Percentiles rank a stretch among this genome's conserved stretches.
Conservation (phyloP, 2,329 filamentous ascomycete genomes). For the Fusarium pseudonygamai region DNA sequence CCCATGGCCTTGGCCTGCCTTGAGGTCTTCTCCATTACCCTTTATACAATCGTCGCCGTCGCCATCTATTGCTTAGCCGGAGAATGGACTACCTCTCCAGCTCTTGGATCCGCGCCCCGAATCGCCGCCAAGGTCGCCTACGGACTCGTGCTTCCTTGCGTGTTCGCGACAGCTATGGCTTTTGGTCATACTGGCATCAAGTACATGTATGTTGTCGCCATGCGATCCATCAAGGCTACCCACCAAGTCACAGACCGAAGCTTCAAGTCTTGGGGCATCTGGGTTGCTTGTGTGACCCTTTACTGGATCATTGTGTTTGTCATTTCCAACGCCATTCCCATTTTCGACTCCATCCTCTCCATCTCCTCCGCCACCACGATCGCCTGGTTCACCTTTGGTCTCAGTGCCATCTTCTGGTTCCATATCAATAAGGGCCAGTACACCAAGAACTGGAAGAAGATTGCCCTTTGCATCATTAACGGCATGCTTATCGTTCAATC, state of each 20-base stretch:
- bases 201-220: constrained; percentile 47
- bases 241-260: constrained; percentile 46
- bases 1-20: constrained; percentile 45
- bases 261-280: constrained; percentile 47
- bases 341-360: constrained; percentile 50
- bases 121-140: constrained; percentile 48
- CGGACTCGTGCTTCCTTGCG: constrained; percentile 44
- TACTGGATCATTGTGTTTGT: constrained; percentile 48
- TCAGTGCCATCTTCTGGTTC: constrained; percentile 49
- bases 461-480: constrained; percentile 36
- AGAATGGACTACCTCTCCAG: constrained; percentile 46
- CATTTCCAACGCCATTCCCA: constrained; percentile 49
- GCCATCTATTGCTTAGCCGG: constrained; percentile 47
- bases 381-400: constrained; percentile 50
- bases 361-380: constrained; percentile 49
- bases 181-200: constrained; percentile 48
- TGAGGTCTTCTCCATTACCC: constrained; percentile 46
- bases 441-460: constrained; percentile 37
- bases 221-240: constrained; percentile 45
- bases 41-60: constrained; percentile 47
- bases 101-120: constrained; percentile 47
- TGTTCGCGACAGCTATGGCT: constrained; percentile 45
- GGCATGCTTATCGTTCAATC: constrained; percentile 44
- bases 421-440: constrained; percentile 44
- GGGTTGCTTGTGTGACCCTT: constrained; percentile 45